Percentiles rank a stretch among this genome's conserved stretches.
Conservation (phyloP, 257 asterid genomes). For the Scutellaria galericulata region DNA sequence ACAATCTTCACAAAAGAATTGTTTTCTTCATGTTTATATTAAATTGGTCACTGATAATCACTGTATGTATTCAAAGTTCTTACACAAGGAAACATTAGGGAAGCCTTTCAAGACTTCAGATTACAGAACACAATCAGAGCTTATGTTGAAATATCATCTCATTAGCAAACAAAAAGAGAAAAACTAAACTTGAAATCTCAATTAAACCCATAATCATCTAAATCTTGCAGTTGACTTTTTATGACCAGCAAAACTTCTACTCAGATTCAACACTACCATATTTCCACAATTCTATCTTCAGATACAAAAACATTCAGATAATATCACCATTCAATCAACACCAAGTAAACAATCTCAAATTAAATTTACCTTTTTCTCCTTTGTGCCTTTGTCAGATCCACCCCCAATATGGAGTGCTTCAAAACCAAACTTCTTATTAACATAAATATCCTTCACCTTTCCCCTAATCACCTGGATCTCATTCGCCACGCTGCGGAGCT, state of each 20-base stretch:
- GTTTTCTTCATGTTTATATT: not conserved
- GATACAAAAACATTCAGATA: not conserved
- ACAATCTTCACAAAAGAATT: not conserved
- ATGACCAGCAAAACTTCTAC: conserved; percentile 9
- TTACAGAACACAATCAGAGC: not conserved
- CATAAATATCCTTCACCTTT: conserved; percentile 49
- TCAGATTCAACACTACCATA: not conserved
- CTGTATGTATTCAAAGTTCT: not conserved
- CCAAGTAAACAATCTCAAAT: too few species aligned
- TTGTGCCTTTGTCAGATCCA: conserved; percentile 23
- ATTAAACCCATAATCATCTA: not conserved
- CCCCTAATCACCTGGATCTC: conserved; percentile 42
- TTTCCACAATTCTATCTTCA: too few species aligned
- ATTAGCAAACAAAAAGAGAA: not conserved
- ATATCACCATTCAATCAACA: not conserved
- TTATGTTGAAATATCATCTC: not conserved
- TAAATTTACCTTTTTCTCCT: conserved; percentile 49
- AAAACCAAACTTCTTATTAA: conserved; percentile 47
- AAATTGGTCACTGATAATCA: not conserved
- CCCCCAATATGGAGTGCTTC: conserved; percentile 46
- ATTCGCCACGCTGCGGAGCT: conserved; percentile 40
- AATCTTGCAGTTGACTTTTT: conserved; percentile 1
- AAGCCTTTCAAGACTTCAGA: not conserved
- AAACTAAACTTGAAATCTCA: conserved; percentile 4
- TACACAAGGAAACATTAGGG: conserved; percentile 10